Conservation (phyloP, 2,329 filamentous ascomycete species). For the Paraphaeosphaeria minitans region DNA sequence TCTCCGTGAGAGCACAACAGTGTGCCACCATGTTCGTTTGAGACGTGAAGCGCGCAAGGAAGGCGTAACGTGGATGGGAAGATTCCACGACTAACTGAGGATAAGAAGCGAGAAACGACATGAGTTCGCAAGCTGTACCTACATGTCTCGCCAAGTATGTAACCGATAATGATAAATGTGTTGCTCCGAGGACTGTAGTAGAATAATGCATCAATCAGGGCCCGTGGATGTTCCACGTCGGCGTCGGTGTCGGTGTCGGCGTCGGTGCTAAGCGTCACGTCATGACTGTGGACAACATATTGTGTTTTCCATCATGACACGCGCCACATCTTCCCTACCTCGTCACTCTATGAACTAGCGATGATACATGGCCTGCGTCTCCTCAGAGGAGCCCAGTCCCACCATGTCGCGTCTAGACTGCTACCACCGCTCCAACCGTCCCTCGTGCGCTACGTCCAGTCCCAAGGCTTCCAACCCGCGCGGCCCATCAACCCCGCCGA, state of each 20-base stretch:
- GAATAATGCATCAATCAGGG: no score
- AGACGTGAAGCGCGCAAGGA: no score
- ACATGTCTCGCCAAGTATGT: no score
- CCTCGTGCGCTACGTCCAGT: constrained; percentile 32
- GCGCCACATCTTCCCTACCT: constrained; percentile 22
- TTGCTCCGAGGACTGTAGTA: no score
- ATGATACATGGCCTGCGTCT: constrained; percentile 48
- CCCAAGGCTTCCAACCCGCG: constrained; percentile 50
- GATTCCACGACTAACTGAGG: no score
- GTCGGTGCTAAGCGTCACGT: constrained; percentile 8
- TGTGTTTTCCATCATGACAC: constrained; percentile 27
- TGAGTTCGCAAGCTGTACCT: no score
- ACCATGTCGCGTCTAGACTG: constrained; percentile 28
- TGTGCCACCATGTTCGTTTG: background rate
- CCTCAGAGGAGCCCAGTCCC: constrained; percentile 35
- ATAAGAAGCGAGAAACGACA: no score
- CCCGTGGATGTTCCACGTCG: background rate
- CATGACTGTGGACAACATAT: constrained; percentile 9
- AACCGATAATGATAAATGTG: no score
- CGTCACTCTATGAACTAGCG: constrained; percentile 23
- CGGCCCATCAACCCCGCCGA: constrained; percentile 77
- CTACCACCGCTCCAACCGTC: constrained; percentile 20
- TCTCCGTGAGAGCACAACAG: background rate
- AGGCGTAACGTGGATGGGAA: no score
- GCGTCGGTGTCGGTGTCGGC: background rate